Evolutionary conservation across 306 rosid genomes (phyloP).

Genomic region (Pueraria montana): DNA sequence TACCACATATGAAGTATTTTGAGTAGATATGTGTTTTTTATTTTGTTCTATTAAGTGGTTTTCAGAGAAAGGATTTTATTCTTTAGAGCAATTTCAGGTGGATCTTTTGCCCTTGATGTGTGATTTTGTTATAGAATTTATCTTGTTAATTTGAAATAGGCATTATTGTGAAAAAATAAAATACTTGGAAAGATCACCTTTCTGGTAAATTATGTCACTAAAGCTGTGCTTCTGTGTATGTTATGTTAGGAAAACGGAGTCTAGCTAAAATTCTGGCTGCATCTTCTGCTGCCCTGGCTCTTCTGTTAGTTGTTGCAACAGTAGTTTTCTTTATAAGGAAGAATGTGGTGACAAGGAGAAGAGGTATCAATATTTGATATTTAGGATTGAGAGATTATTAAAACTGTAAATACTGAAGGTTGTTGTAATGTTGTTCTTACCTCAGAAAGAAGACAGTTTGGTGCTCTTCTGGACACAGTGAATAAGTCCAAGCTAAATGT

Average conservation of each 20-base stretch:
- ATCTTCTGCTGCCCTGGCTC: constrained; percentile 58
- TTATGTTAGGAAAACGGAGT: constrained; percentile 53
- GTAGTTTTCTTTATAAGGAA: constrained; percentile 61
- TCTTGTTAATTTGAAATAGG: constrained; percentile 6
- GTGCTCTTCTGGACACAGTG: constrained; percentile 60
- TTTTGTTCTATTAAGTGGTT: not conserved
- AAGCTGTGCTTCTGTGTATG: constrained; percentile 24
- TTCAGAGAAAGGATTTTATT: constrained; percentile 3
- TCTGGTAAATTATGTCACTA: not conserved
- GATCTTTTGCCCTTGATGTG: not conserved
- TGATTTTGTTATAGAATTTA: not conserved
- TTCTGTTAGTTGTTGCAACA: constrained; percentile 52
- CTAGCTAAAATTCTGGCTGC: constrained; percentile 56
- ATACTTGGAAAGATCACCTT: not conserved
- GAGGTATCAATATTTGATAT: constrained; percentile 56
- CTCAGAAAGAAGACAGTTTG: constrained; percentile 70
- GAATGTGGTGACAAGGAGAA: constrained; percentile 54
- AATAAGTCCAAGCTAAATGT: constrained; percentile 67
- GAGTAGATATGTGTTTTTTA: not conserved
- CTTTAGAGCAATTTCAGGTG: not conserved
- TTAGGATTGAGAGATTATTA: not conserved
- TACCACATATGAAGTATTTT: not conserved
- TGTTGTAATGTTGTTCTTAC: not conserved
- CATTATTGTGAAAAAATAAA: not conserved
- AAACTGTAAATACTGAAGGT: constrained; percentile 12